Conservation (phyloP, 306 rosid genomes). For the Rosa rugosa region DNA sequence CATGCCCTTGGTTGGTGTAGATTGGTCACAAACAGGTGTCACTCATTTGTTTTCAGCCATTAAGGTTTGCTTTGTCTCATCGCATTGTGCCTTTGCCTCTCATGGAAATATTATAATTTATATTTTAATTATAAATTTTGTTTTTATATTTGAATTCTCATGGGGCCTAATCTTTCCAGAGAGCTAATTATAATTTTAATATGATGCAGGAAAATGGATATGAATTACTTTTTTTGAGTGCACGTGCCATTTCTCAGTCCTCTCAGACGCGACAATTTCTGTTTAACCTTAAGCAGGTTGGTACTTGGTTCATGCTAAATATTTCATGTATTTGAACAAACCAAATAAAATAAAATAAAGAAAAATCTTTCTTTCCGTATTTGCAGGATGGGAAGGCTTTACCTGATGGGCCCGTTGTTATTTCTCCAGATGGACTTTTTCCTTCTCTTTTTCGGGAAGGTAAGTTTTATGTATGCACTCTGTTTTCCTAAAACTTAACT, state of each 20-base stretch:
- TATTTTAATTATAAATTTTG: too few relatives aligned
- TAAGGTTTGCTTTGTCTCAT: constrained; percentile 57
- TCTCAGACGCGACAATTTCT: constrained; percentile 80
- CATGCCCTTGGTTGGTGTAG: constrained; percentile 98
- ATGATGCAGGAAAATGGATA: constrained; percentile 88
- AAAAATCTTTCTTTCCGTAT: constrained; percentile 20
- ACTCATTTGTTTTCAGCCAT: constrained; percentile 94
- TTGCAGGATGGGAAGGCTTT: constrained; percentile 85
- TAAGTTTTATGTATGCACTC: constrained; percentile 23
- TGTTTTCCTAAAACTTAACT: neutral
- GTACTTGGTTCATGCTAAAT: constrained; percentile 25
- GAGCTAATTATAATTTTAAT: constrained; percentile 17
- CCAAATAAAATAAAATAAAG: neutral
- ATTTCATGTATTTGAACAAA: constrained; percentile 21
- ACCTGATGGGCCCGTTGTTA: constrained; percentile 96
- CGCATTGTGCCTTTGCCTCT: neutral
- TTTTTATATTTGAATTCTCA: neutral
- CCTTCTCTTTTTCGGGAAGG: constrained; percentile 98
- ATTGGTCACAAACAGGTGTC: constrained; percentile 99
- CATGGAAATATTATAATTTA: neutral
- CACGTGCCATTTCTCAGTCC: constrained; percentile 97
- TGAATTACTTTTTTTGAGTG: constrained; percentile 93
- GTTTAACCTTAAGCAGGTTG: constrained; percentile 86
- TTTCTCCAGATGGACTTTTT: constrained; percentile 95
- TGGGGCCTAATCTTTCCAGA: constrained; percentile 3